Evolutionary conservation across 805 yeast species (phyloP), one percentile per base, ranked within the genome.

Genomic region (Scheffersomyces stipitis): DNA sequence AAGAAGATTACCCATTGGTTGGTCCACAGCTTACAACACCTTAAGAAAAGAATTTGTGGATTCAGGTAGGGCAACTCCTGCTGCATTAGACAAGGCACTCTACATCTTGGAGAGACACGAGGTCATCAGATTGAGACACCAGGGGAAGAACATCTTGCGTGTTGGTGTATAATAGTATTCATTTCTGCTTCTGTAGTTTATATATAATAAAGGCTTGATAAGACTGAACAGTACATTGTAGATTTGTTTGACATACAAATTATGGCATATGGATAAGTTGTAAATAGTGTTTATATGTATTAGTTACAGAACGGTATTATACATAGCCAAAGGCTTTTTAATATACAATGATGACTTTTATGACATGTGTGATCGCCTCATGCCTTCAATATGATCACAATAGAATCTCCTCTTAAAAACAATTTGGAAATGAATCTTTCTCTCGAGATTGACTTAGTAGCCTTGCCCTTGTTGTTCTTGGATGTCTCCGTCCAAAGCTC

Each of bases 391-490:
- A 93, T 80, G 22, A 93, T 81, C 38, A 93, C 86, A 15, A 93
- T 96, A 0, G 96, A 86, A 61, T 93, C 99, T 2, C 99, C 99
- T 62, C 99, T 75, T 27, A 93, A 68, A 54, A 93, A 93, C 77
- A 93, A 71, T 63, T 93, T 93, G 41, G 89, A 78, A 3, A 91
- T 80, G 56, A 87, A 93, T 51, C 98, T 68, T 65, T 59, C 74
- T 50, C 77, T 79, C 39, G 83, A 69, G 12, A 79, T 72, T 4
- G 81, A 72, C 50, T 83, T 80, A 37, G 83, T 82, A 48, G 78
- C 79, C 53, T 83, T 84, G 4, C 93, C 95, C 34, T 80, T 78
- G 48, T 80, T 69, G 33, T 70, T 76, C 46, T 76, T 68, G 23
- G 81, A 75, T 3, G 67, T 66, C 51, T 81, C 89, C 0, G 80